Evolutionary conservation across 176 grass and related monocot species (phyloP).

Genomic region (Melocanna baccifera): DNA sequence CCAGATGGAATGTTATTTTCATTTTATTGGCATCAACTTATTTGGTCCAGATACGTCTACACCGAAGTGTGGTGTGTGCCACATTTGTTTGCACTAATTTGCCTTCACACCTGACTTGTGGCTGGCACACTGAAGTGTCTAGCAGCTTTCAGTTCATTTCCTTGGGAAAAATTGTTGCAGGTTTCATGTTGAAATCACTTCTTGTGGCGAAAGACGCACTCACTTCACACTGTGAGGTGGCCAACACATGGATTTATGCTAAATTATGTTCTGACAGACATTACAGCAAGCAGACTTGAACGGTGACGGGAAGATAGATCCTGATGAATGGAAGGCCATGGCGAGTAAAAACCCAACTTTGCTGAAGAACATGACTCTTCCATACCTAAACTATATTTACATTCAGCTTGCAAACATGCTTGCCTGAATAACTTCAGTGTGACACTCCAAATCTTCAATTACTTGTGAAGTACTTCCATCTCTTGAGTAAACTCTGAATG

Average conservation of each 20-base stretch:
- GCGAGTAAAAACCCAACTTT: constrained; percentile 50
- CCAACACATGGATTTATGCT: background rate
- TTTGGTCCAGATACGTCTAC: background rate
- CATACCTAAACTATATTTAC: constrained; percentile 50
- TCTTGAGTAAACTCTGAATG: background rate
- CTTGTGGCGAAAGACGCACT: background rate
- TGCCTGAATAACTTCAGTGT: background rate
- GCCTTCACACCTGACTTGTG: background rate
- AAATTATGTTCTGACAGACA: constrained; percentile 43
- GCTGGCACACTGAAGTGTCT: background rate
- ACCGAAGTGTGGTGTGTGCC: background rate
- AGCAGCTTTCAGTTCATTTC: constrained; percentile 12
- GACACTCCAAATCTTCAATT: background rate
- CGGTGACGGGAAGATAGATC: constrained; percentile 66
- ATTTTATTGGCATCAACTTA: background rate
- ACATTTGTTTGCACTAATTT: constrained; percentile 1
- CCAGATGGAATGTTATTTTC: constrained; percentile 9
- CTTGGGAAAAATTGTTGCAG: background rate
- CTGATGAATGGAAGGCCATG: constrained; percentile 59
- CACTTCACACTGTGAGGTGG: background rate
- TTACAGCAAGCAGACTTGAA: constrained; percentile 69
- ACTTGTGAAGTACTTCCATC: background rate
- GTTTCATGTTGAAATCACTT: background rate
- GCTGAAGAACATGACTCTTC: constrained; percentile 78
- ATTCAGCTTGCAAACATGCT: background rate